Conservation (phyloP, 2,329 filamentous ascomycete species). For the Nemania abortiva region DNA sequence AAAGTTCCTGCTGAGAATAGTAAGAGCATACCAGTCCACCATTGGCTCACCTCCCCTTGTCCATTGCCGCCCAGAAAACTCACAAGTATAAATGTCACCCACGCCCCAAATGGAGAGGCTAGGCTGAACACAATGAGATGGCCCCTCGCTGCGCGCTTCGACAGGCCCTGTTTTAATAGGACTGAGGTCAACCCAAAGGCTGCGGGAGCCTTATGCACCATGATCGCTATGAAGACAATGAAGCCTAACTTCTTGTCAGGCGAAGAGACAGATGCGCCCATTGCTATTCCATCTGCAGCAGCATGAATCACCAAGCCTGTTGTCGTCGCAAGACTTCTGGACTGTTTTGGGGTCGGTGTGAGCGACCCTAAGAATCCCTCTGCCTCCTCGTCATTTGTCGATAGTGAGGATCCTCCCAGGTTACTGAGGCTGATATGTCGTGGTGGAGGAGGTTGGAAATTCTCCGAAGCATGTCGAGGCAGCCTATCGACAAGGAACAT, state of each 20-base stretch:
- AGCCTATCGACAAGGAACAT: slow-evolving; percentile 97
- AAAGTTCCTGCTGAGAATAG: slow-evolving; percentile 98
- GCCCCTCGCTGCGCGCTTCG: slow-evolving; percentile 83
- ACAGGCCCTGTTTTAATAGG: slow-evolving; percentile 88
- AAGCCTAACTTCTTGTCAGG: slow-evolving; percentile 82
- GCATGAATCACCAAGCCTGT: slow-evolving; percentile 96
- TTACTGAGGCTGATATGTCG: slow-evolving; percentile 92
- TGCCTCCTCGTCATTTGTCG: slow-evolving; percentile 66
- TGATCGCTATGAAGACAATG: slow-evolving; percentile 94
- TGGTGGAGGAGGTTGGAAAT: slow-evolving; percentile 73
- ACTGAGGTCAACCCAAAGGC: slow-evolving; percentile 95
- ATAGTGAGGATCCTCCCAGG: slow-evolving; percentile 67
- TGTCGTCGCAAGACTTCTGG: slow-evolving; percentile 82
- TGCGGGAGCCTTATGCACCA: slow-evolving; percentile 96
- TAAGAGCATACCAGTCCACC: slow-evolving; percentile 92
- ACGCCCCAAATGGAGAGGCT: slow-evolving; percentile 86
- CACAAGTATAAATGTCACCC: slow-evolving; percentile 85
- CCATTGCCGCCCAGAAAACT: slow-evolving; percentile 75
- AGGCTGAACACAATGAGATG: slow-evolving; percentile 93
- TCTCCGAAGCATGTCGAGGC: slow-evolving; percentile 77
- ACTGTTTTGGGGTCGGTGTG: slow-evolving; percentile 68
- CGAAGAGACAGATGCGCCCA: slow-evolving; percentile 87
- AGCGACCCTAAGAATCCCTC: slow-evolving; percentile 71
- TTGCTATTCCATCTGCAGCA: slow-evolving; percentile 92
- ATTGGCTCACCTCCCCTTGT: slow-evolving; percentile 74